A percentile compares a stretch with the other conserved stretches of the same genome.
phyloP scores from a whole-genome alignment of 2,329 filamentous ascomycete genomes.

The Aciculosporium take region DNA sequence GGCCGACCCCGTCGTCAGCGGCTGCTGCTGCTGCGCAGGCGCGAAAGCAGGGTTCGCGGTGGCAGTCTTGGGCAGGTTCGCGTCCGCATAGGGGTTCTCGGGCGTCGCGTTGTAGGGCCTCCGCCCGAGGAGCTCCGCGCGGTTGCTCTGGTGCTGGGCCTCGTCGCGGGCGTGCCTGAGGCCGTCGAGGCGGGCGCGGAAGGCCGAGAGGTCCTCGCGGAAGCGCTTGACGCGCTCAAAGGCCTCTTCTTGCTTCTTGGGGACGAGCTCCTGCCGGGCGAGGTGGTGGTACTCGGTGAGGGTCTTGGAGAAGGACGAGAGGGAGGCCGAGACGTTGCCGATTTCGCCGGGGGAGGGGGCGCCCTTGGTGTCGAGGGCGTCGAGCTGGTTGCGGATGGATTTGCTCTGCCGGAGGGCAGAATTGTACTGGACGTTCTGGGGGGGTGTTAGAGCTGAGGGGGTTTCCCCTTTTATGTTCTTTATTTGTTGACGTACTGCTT shows the following conservation, averaged over 20 bases:
- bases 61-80: conserved; percentile 18
- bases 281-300: conserved; percentile 83
- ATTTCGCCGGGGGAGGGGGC: conserved; percentile 41
- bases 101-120: conserved; percentile 68
- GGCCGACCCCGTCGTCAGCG: conserved; percentile 29
- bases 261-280: conserved; percentile 76
- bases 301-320: conserved; percentile 71
- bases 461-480: not conserved
- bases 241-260: conserved; percentile 85
- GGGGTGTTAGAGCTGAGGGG: too few relatives aligned
- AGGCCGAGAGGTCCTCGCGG: conserved; percentile 66
- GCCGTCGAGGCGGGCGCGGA: conserved; percentile 60
- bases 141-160: conserved; percentile 47
- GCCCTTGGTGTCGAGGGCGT: conserved; percentile 50
- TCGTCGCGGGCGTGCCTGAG: conserved; percentile 70
- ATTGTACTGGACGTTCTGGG: conserved; percentile 71
- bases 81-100: conserved; percentile 80
- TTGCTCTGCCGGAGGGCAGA: conserved; percentile 74
- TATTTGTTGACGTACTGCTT: not conserved
- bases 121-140: conserved; percentile 71
- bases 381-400: conserved; percentile 62
- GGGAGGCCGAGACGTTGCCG: conserved; percentile 63
- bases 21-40: conserved; percentile 28
- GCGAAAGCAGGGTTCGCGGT: conserved; percentile 21
- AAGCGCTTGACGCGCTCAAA: conserved; percentile 76